A percentile compares a stretch with the other conserved stretches of the same genome.
These are phyloP conservation scores for Calamus simplicifolius DNA, from an alignment of 176 grass and related monocot genomes.

Conservation along the genomic window DNA sequence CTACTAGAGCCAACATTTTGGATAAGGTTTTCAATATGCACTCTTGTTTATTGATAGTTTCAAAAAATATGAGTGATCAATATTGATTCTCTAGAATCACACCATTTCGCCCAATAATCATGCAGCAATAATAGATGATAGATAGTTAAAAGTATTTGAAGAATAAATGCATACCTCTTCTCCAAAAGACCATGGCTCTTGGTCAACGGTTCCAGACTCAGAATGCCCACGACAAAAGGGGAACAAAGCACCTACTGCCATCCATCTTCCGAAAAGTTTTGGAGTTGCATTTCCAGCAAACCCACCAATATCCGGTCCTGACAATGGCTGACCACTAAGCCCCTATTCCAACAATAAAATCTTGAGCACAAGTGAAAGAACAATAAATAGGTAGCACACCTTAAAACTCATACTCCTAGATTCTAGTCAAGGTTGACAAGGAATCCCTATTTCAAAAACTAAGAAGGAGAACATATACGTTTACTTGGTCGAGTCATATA, in stretches of 20 bases:
- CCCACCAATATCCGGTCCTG: conserved; percentile 94
- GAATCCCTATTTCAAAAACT: too few species aligned
- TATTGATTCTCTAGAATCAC: too few species aligned
- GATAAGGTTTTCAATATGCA: too few species aligned
- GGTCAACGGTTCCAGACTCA: conserved; percentile 63
- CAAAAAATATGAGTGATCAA: too few species aligned
- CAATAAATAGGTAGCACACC: neutral
- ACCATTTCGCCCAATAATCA: too few species aligned
- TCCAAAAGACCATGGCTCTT: conserved; percentile 93
- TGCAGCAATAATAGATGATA: too few species aligned
- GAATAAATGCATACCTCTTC: conserved; percentile 58
- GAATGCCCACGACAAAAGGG: conserved; percentile 89
- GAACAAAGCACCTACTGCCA: conserved; percentile 80
- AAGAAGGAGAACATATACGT: too few species aligned
- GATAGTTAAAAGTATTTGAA: neutral
- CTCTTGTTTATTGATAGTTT: too few species aligned
- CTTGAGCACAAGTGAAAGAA: neutral
- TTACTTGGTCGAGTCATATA: too few species aligned
- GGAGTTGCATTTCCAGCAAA: conserved; percentile 90
- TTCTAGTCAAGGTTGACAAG: too few species aligned
- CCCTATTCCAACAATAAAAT: conserved; percentile 37
- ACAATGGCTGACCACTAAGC: conserved; percentile 83
- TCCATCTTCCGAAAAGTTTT: conserved; percentile 95
- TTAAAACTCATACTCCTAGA: neutral
- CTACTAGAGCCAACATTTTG: too few species aligned